Percentiles rank a stretch among this genome's conserved stretches.
Conservation (phyloP, 148 eudicot species). For the Rhododendron mucronatum region DNA sequence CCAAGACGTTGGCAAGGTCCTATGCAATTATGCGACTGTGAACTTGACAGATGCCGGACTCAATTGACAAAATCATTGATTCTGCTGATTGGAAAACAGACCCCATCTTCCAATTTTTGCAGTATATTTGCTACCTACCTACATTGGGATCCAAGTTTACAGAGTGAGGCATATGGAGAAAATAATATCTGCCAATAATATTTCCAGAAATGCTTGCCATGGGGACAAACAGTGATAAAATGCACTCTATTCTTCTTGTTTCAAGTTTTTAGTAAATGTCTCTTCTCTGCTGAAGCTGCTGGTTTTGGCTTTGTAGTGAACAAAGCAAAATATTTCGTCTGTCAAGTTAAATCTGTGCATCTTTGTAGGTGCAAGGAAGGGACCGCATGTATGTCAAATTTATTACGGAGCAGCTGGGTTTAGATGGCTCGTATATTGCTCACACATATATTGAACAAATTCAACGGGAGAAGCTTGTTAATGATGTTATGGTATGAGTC, state of each 20-base stretch:
- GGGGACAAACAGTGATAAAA: not conserved
- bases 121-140: not conserved
- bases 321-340: not conserved
- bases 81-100: not conserved
- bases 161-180: not conserved
- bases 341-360: not conserved
- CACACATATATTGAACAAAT: conserved; percentile 96
- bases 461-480: conserved; percentile 86
- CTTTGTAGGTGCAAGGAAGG: conserved; percentile 86
- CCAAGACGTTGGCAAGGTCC: not conserved
- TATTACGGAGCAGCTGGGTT: conserved; percentile 72
- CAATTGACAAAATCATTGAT: not conserved
- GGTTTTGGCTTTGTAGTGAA: not conserved
- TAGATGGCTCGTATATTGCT: conserved; percentile 87
- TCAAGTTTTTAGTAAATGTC: not conserved
- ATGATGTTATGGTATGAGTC: conserved; percentile 80
- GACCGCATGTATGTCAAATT: conserved; percentile 70
- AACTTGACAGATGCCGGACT: not conserved
- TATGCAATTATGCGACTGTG: no score
- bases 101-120: not conserved
- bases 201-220: not conserved
- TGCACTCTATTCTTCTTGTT: conserved; percentile 5
- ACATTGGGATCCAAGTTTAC: not conserved
- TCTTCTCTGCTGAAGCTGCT: not conserved
- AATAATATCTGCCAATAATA: not conserved